Conservation (phyloP, 2,329 filamentous ascomycete genomes). For the Immersiporthe knoxdaviesiana region DNA sequence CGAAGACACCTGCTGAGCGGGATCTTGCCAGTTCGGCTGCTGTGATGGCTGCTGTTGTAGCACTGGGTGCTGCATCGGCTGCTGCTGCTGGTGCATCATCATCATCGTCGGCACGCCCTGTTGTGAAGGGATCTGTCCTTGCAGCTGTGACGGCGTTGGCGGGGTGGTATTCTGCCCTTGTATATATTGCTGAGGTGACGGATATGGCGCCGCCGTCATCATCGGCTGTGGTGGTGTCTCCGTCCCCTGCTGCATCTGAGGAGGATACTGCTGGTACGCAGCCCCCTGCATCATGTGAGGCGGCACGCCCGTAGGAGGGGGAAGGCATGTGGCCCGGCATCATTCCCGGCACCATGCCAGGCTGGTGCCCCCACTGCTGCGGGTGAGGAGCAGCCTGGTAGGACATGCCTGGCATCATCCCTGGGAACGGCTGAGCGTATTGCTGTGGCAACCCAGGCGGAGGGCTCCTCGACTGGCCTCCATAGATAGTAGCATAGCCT, state of each 20-base stretch:
- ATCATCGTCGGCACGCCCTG: conserved; percentile 11
- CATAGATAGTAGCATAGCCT: conserved; percentile 43
- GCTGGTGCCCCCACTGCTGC: conserved; percentile 22
- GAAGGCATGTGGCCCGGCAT: conserved; percentile 16
- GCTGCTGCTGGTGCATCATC: conserved; percentile 7
- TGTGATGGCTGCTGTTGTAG: neutral
- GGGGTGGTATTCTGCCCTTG: conserved; percentile 17
- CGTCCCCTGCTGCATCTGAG: conserved; percentile 20
- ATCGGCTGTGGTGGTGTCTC: conserved; percentile 22
- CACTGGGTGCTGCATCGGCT: too few relatives aligned
- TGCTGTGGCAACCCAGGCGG: conserved; percentile 32
- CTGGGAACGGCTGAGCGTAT: conserved; percentile 29
- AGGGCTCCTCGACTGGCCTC: conserved; percentile 37
- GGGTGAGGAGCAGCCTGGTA: conserved; percentile 28
- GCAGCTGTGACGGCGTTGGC: conserved; percentile 15
- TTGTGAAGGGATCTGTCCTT: conserved; percentile 19
- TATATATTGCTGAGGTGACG: conserved; percentile 26
- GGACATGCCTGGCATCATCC: conserved; percentile 22
- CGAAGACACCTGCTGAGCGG: neutral
- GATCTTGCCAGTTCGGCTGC: conserved; percentile 7
- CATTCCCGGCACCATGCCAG: conserved; percentile 26
- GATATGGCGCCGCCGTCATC: conserved; percentile 19
- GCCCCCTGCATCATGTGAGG: conserved; percentile 23
- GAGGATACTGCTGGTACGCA: conserved; percentile 26
- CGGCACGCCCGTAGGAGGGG: conserved; percentile 7